phyloP scores from a whole-genome alignment of 495 filamentous ascomycete genomes.

The Penicillium simplicissimum region DNA sequence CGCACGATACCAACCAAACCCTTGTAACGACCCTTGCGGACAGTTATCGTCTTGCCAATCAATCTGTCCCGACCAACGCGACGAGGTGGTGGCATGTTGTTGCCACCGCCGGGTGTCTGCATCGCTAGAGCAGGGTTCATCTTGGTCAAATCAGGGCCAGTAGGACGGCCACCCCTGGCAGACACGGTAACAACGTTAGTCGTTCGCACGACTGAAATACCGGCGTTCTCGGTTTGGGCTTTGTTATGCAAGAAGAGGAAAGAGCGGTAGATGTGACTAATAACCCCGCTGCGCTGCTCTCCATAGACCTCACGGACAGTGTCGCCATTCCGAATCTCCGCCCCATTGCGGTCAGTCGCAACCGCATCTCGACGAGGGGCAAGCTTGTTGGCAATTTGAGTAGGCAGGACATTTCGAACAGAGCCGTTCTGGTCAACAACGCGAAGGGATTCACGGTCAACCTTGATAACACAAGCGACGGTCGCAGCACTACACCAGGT shows the following conservation, averaged over 20 bases:
- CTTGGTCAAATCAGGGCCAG: slow-evolving; percentile 74
- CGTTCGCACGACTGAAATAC: slow-evolving; percentile 85
- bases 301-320: slow-evolving; percentile 88
- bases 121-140: slow-evolving; percentile 89
- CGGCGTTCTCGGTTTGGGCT: slow-evolving; percentile 81
- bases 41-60: slow-evolving; percentile 85
- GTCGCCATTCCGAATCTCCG: slow-evolving; percentile 88
- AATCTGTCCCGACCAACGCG: slow-evolving; percentile 81
- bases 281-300: slow-evolving; percentile 80
- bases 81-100: slow-evolving; percentile 75
- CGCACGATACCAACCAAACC: slow-evolving; percentile 93
- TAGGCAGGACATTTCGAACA: slow-evolving; percentile 77
- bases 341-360: slow-evolving; percentile 89
- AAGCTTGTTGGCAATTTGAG: slow-evolving; percentile 86
- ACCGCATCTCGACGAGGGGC: slow-evolving; percentile 77
- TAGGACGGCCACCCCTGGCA: slow-evolving; percentile 79
- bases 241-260: slow-evolving; percentile 86
- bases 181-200: slow-evolving; percentile 84
- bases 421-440: slow-evolving; percentile 90
- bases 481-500: slow-evolving; percentile 64
- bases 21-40: slow-evolving; percentile 83
- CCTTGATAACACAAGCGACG: slow-evolving; percentile 90
- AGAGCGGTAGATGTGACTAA: slow-evolving; percentile 87
- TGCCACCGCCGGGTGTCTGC: slow-evolving; percentile 44
- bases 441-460: slow-evolving; percentile 87